Base-by-base conservation (phyloP, 257 asterid species). In the Solanum rostratum region DNA sequence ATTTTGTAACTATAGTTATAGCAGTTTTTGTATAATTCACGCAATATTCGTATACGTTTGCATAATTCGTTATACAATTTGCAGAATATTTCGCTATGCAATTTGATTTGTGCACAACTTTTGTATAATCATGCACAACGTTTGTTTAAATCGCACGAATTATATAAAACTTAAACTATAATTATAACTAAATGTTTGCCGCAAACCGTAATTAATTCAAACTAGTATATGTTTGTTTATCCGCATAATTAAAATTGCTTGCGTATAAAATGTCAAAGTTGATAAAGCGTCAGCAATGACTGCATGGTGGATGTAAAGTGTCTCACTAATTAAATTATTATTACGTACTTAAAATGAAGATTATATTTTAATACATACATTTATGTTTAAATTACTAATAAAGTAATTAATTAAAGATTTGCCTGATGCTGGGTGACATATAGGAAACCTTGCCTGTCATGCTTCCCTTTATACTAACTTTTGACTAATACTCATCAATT, bases 201-300 rank as follows among this genome's bases (percentile, higher is more conserved):
- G 4, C 39, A 1, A 33, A 3, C 39, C 4, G 4, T 33, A 3
- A 33, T 33, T 33, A 33, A 33, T 33, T 33, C 39, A 33, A 33
- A 33, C 39, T 33, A 3, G 39, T 33, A 33, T 33, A 33, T 33
- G 1, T 33, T 33, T 33, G 4, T 1, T 33, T 33, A 33, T 33
- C 39, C 39, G 4, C 39, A 4, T 33, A 4, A 33, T 27, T 5
- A 66, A 37, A 84, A 65, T 52, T 80, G 20, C 27, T 55, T 57
- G 41, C 41, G 49, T 57, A 60, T 37, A 19, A 37, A 45, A 37
- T 71, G 30, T 27, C 78, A 71, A 19, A 69, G 70, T 55, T 76
- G 46, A 45, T 54, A 20, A 22, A 71, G 53, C 76, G 82, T 89
- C 87, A 86, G 20, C 46, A 19, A 33, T 89, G 89, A 89, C 90